These are phyloP conservation scores for Tetradesmus lagerheimii DNA, from an alignment of 139 green algal genomes.

Conservation along the genomic window DNA sequence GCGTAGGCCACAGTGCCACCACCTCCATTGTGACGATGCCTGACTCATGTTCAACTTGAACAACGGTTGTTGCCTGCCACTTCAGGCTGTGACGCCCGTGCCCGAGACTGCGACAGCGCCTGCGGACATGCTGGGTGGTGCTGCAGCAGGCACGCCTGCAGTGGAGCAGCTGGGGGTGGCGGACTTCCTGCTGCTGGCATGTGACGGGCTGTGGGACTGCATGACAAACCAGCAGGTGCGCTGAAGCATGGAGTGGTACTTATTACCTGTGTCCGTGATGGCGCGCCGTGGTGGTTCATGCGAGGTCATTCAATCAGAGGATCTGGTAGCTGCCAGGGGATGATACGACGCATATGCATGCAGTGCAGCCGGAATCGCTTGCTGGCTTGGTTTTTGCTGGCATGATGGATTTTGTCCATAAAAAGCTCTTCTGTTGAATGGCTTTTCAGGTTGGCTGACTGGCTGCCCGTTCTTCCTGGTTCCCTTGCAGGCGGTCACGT, in stretches of 20 bases:
- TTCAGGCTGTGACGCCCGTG: slow-evolving; percentile 31
- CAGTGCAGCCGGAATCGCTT: too few relatives aligned
- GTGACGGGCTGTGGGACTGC: slow-evolving; percentile 46
- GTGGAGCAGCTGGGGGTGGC: slow-evolving; percentile 27
- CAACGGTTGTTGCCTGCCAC: too few relatives aligned
- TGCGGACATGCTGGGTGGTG: background rate
- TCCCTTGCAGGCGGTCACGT: background rate
- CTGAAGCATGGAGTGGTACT: background rate
- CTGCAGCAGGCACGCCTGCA: slow-evolving; percentile 33
- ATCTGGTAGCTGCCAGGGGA: too few relatives aligned
- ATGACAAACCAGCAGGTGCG: slow-evolving; percentile 44
- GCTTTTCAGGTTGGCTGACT: background rate
- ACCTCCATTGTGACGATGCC: too few relatives aligned
- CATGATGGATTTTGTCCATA: background rate
- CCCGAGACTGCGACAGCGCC: slow-evolving; percentile 11
- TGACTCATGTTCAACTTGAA: too few relatives aligned
- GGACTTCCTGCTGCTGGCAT: slow-evolving; percentile 47
- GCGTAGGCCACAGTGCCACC: too few relatives aligned
- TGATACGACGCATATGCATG: too few relatives aligned
- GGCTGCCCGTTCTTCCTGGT: background rate
- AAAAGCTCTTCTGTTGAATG: too few relatives aligned
- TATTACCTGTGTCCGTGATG: background rate
- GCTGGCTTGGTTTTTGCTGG: background rate
- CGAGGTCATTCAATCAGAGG: too few relatives aligned
- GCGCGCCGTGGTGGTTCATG: too few relatives aligned